phyloP scores from a whole-genome alignment of 768 basidiomycete genomes.

The Suillus lakei region DNA sequence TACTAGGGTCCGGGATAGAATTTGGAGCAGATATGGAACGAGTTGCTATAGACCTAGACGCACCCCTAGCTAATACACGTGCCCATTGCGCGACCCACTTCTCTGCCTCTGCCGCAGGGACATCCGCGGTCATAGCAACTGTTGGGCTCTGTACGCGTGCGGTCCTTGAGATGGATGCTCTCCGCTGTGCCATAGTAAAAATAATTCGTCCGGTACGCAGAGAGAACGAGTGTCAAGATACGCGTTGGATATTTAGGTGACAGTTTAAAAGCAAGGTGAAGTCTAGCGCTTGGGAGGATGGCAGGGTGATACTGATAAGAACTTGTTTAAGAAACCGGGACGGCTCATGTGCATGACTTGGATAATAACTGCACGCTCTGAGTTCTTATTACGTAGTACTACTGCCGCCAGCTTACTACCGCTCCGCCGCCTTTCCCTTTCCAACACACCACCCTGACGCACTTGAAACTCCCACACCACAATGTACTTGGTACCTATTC shows the following conservation, averaged over 20 bases:
- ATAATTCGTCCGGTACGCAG: not conserved
- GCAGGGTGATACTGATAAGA: not conserved
- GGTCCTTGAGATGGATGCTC: slow-evolving; percentile 23
- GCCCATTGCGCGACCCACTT: slow-evolving; percentile 67
- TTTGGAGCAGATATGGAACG: not conserved
- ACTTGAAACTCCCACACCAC: not conserved
- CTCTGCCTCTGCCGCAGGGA: slow-evolving; percentile 39
- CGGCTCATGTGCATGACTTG: slow-evolving; percentile 1
- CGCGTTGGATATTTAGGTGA: not conserved
- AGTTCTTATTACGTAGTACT: not conserved
- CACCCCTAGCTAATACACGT: slow-evolving; percentile 61
- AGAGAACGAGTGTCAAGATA: not conserved
- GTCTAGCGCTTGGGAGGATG: not conserved
- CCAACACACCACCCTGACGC: not conserved
- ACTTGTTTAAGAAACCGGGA: not conserved
- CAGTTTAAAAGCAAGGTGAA: not conserved
- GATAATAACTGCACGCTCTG: not conserved
- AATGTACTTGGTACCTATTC: not conserved
- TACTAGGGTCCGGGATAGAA: not conserved
- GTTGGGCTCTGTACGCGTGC: slow-evolving; percentile 17
- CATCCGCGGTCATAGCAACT: slow-evolving; percentile 20
- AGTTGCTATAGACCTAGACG: slow-evolving; percentile 13
- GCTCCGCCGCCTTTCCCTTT: not conserved
- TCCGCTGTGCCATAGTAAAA: slow-evolving; percentile 18
- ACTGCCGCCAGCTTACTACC: not conserved